phyloP scores from a whole-genome alignment of 129 eudicot species.

The Flaveria linearis region DNA sequence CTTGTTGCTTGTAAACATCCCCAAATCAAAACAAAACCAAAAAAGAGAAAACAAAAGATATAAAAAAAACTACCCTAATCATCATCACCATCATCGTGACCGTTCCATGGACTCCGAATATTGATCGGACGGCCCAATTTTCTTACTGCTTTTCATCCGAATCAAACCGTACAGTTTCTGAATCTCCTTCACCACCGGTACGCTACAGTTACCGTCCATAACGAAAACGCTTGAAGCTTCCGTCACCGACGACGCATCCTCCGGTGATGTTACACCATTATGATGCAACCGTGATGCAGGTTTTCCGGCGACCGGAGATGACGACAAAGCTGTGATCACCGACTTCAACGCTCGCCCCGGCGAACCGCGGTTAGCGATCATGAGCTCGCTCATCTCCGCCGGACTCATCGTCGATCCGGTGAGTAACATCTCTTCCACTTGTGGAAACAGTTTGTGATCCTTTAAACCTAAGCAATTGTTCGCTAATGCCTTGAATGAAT shows the following conservation, averaged over 20 bases:
- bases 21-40: slow-evolving; percentile 18
- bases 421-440: slow-evolving; percentile 70
- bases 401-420: slow-evolving; percentile 73
- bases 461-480: slow-evolving; percentile 67
- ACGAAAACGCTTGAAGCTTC: slow-evolving; percentile 36
- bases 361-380: slow-evolving; percentile 78
- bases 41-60: slow-evolving; percentile 14
- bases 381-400: slow-evolving; percentile 86
- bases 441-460: slow-evolving; percentile 77
- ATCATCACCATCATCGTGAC: slow-evolving; percentile 30
- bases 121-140: slow-evolving; percentile 59
- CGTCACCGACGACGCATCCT: slow-evolving; percentile 38
- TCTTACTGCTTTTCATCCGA: slow-evolving; percentile 45
- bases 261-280: slow-evolving; percentile 30
- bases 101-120: slow-evolving; percentile 43
- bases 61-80: slow-evolving; percentile 26
- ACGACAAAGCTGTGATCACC: slow-evolving; percentile 61
- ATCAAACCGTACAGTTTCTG: slow-evolving; percentile 42
- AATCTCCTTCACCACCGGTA: slow-evolving; percentile 58
- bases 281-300: slow-evolving; percentile 19
- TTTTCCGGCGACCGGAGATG: slow-evolving; percentile 3
- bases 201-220: slow-evolving; percentile 57
- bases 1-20: slow-evolving; percentile 21
- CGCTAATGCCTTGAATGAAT: slow-evolving; percentile 64
- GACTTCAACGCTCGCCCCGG: slow-evolving; percentile 85